Percentiles rank a stretch among this genome's conserved stretches.
Conservation (phyloP, 169 alveolate species). For the Plasmodium vivax region DNA sequence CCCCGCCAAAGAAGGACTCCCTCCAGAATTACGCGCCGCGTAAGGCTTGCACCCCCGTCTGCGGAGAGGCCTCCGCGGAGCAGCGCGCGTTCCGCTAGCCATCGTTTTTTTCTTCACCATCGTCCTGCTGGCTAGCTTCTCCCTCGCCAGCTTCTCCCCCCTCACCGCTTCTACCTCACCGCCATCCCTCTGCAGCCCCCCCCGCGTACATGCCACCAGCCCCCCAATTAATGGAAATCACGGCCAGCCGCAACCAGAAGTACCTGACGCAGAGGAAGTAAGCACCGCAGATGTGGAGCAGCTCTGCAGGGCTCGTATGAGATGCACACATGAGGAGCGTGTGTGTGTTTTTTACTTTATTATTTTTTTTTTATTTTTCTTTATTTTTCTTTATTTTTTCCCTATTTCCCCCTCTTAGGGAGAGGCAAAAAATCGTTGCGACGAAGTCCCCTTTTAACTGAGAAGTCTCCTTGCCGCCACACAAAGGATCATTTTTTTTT, state of each 20-base stretch:
- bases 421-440: conserved; percentile 63
- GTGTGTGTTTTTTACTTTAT: not conserved
- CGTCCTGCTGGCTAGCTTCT: not conserved
- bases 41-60: not conserved
- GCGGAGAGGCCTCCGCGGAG: not conserved
- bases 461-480: not conserved
- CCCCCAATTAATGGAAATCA: conserved; percentile 5
- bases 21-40: conserved; percentile 19
- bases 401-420: conserved; percentile 28
- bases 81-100: no score
- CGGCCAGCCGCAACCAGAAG: conserved; percentile 10
- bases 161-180: not conserved
- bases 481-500: not conserved
- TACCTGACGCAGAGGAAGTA: conserved; percentile 56
- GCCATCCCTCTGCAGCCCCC: conserved; percentile 11
- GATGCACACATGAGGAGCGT: not conserved
- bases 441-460: conserved; percentile 58
- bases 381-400: not conserved
- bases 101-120: no score
- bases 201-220: conserved; percentile 17
- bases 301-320: not conserved
- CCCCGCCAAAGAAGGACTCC: not conserved
- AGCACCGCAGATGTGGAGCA: not conserved
- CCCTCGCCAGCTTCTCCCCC: not conserved
- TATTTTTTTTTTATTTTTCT: not conserved